A percentile compares a stretch with the other conserved stretches of the same genome.
These are phyloP conservation scores for Karstenula rhodostoma DNA, from an alignment of 2,329 filamentous ascomycete species.

Conservation along the genomic window DNA sequence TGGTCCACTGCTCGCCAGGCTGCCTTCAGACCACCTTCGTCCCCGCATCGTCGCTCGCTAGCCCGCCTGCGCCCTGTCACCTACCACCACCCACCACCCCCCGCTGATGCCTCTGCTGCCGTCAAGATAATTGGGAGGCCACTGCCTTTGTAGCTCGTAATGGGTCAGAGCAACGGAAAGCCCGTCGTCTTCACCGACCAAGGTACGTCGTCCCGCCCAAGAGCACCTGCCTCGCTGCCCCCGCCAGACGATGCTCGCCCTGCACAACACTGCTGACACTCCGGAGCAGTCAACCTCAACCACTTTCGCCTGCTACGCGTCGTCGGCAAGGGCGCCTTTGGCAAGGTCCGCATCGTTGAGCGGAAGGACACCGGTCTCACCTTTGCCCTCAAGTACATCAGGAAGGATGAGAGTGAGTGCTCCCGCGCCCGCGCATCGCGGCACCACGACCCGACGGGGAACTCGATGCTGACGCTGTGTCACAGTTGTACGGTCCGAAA, in stretches of 20 bases:
- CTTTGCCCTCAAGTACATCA: constrained; percentile 97
- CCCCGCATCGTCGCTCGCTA: constrained; percentile 16
- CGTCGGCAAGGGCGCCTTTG: constrained; percentile 96
- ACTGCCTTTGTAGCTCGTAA: constrained; percentile 54
- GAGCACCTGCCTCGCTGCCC: constrained; percentile 5
- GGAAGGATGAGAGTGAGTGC: constrained; percentile 91
- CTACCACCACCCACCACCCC: constrained; percentile 24
- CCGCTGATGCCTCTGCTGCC: constrained; percentile 20
- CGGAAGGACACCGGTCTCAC: constrained; percentile 92
- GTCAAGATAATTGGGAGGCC: constrained; percentile 21
- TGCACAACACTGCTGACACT: constrained; percentile 22
- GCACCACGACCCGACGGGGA: constrained; percentile 18
- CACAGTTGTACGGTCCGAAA: constrained; percentile 93
- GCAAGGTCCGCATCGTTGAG: constrained; percentile 98
- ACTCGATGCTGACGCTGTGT: constrained; percentile 39
- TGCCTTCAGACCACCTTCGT: constrained; percentile 16
- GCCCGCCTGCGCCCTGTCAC: constrained; percentile 17
- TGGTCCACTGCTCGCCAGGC: constrained; percentile 14
- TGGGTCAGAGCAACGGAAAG: constrained; percentile 97
- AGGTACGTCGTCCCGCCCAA: constrained; percentile 64
- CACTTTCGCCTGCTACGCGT: constrained; percentile 95
- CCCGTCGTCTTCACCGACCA: constrained; percentile 91
- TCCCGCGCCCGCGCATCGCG: constrained; percentile 5
- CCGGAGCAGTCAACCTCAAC: constrained; percentile 82
- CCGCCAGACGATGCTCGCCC: constrained; percentile 9